Base-by-base conservation (phyloP, 2,329 filamentous ascomycete species). In the Ascochyta pisi region DNA sequence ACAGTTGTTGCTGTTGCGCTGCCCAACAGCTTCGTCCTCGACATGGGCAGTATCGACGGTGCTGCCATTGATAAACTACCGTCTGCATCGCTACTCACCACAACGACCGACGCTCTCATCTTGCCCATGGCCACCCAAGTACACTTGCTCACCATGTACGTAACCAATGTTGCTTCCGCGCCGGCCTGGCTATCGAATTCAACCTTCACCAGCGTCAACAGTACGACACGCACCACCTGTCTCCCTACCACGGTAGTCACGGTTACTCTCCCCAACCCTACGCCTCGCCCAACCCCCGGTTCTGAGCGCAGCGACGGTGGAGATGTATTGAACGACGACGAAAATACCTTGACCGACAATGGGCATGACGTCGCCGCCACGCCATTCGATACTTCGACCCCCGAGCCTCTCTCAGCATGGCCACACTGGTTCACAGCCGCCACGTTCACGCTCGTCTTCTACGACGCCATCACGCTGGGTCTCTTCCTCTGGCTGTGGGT, bases 381-480 rank as follows among this genome's bases (percentile, higher is more conserved):
- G 13, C 46, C 46, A 10, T 46, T 46, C 19, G 26, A 50, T 34
- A 33, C 43, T 7, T n/a, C 48, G 4, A n/a, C 9, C 23, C 24
- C 45, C 23, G 33, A 31, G 9, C n/a, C 50, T 12, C 10, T 49
- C 33, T 35, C 54, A n/a, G 26, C 12, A 10, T 60, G 41, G 37
- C 54, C 37, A 50, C 48, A 51, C 6, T 68, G 53, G 35, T 51
- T 48, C 35, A 37, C 43, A 4, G 48, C 58, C 7, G 57, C 48
- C 3, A 58, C 62, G 0, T 58, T 59, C 27, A 44, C 50, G 12
- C 58, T 71, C 1, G n/a, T 70, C 0, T 60, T 52, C 48, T 69
- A 65, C 46, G 66, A 71, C 4, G 29, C 62, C 19, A 5, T 65
- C 7, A 22, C 52, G 19, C 33, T 54, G 10, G 46, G 58, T 0